Evolutionary conservation across 2,329 filamentous ascomycete genomes (phyloP).

Genomic region (Talaromyces sp.): DNA sequence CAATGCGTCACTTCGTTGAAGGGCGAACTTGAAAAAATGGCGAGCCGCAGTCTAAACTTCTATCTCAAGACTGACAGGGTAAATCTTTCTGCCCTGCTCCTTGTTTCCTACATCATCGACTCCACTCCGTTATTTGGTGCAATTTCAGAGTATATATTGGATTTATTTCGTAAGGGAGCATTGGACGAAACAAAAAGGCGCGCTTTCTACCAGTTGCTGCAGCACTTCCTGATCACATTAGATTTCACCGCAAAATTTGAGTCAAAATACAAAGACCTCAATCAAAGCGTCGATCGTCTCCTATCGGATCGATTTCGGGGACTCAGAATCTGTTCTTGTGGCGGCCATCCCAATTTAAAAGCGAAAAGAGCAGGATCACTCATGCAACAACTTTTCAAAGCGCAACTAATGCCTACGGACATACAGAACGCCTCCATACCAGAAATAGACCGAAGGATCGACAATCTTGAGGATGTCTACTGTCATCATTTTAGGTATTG

Average conservation of each 20-base stretch:
- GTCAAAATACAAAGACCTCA: not conserved
- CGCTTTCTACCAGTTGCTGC: not conserved
- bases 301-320: not conserved
- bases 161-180: not conserved
- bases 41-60: not conserved
- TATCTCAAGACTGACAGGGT: not conserved
- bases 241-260: not conserved
- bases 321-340: not conserved
- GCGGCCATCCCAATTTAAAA: not conserved
- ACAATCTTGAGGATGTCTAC: not conserved
- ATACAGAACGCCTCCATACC: not conserved
- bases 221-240: not conserved
- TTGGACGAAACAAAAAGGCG: not conserved
- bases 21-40: not conserved
- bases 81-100: not conserved
- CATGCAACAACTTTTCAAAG: not conserved
- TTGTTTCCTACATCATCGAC: not conserved
- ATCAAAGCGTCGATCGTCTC: not conserved
- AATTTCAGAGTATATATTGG: not conserved
- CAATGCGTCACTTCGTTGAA: not conserved
- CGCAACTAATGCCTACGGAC: not conserved
- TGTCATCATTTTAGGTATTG: not conserved
- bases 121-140: not conserved
- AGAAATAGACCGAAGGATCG: slow-evolving; percentile 23
- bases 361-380: not conserved